Conservation (phyloP, 2,329 filamentous ascomycete genomes). For the Beauveria sp. region DNA sequence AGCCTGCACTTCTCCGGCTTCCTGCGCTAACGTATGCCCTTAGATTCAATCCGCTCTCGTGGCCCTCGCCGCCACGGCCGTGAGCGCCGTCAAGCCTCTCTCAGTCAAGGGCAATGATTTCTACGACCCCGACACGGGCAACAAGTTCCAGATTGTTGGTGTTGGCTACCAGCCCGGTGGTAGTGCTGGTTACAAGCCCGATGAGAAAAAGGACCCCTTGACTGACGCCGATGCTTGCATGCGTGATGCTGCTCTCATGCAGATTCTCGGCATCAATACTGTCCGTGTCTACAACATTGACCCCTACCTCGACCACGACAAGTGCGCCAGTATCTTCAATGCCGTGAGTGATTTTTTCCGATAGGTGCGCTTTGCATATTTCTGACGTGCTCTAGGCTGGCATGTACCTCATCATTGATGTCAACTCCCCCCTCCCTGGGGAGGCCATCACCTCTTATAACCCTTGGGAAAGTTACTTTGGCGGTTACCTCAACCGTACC, state of each 20-base stretch:
- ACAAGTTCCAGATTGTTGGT: conserved; percentile 59
- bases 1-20: background rate
- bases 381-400: conserved; percentile 36
- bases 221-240: conserved; percentile 51
- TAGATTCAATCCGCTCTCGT: conserved; percentile 39
- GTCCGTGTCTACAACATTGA: conserved; percentile 65
- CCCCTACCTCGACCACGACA: conserved; percentile 58
- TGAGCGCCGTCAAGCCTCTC: conserved; percentile 49
- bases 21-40: conserved; percentile 13
- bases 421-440: conserved; percentile 56
- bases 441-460: conserved; percentile 47
- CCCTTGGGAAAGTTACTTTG: conserved; percentile 54
- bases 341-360: conserved; percentile 28
- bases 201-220: conserved; percentile 48
- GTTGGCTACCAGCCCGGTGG: conserved; percentile 64
- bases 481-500: conserved; percentile 55
- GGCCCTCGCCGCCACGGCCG: conserved; percentile 45
- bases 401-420: conserved; percentile 63
- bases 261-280: conserved; percentile 57
- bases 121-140: conserved; percentile 49
- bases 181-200: conserved; percentile 52
- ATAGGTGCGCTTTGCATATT: background rate
- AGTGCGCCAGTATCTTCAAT: conserved; percentile 62
- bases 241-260: conserved; percentile 59
- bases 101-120: conserved; percentile 51